These are phyloP conservation scores for Botrytis aclada DNA, from an alignment of 2,329 filamentous ascomycete genomes.

Conservation along the genomic window DNA sequence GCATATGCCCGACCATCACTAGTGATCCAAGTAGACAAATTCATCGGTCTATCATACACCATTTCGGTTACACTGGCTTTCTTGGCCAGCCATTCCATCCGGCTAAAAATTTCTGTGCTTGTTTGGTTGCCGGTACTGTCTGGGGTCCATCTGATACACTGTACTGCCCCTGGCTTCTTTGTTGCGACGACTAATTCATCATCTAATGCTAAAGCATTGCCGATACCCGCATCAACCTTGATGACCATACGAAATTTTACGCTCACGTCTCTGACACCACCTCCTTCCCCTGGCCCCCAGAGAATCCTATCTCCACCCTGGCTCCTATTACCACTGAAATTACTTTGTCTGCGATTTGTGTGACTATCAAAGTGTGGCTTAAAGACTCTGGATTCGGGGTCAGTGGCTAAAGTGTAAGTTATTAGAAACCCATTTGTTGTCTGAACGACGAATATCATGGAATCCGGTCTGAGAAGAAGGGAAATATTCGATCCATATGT, in stretches of 20 bases:
- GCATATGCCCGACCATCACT: constrained; percentile 85
- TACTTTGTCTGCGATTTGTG: constrained; percentile 60
- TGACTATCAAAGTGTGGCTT: constrained; percentile 73
- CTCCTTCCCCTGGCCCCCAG: constrained; percentile 77
- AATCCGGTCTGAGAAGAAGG: constrained; percentile 84
- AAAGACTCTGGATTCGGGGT: constrained; percentile 79
- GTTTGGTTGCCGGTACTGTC: constrained; percentile 81
- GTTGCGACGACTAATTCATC: constrained; percentile 93
- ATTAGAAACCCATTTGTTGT: constrained; percentile 85
- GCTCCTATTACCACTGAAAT: constrained; percentile 51
- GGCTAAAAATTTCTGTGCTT: constrained; percentile 82
- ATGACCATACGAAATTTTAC: constrained; percentile 97
- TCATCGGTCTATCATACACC: constrained; percentile 95
- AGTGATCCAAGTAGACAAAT: constrained; percentile 88
- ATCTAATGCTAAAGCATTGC: constrained; percentile 81
- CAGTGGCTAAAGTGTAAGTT: constrained; percentile 87
- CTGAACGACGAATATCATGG: constrained; percentile 86
- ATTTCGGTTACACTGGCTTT: constrained; percentile 76
- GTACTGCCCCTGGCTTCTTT: constrained; percentile 85
- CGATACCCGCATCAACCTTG: constrained; percentile 93
- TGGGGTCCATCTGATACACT: constrained; percentile 93
- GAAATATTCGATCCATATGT: constrained; percentile 84
- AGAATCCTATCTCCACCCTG: constrained; percentile 57
- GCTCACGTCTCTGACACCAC: constrained; percentile 79
- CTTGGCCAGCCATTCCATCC: constrained; percentile 81